phyloP scores from a whole-genome alignment of 2,329 filamentous ascomycete species.

The Grosmannia penicillata region DNA sequence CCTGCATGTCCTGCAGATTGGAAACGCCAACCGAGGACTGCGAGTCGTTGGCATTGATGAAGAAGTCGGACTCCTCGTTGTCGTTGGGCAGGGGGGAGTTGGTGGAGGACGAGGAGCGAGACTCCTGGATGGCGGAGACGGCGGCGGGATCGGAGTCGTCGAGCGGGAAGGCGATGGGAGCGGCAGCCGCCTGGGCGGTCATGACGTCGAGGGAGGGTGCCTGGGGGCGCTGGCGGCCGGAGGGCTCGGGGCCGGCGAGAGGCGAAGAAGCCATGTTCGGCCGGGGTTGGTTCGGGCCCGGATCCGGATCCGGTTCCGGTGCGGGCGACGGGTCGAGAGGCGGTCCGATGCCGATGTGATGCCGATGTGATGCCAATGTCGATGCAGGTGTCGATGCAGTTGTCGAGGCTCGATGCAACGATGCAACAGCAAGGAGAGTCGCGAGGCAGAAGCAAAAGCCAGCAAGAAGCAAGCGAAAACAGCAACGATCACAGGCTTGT shows the following conservation, averaged over 20 bases:
- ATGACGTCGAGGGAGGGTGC: constrained; percentile 12
- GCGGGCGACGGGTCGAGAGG: too few relatives aligned
- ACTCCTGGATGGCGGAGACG: constrained; percentile 25
- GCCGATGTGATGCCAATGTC: too few relatives aligned
- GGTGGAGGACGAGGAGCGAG: constrained; percentile 50
- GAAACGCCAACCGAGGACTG: constrained; percentile 79
- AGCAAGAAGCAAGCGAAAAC: too few relatives aligned
- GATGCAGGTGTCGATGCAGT: too few relatives aligned
- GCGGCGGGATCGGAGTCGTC: constrained; percentile 17
- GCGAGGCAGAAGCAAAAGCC: too few relatives aligned
- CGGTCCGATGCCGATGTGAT: too few relatives aligned
- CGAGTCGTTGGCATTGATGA: constrained; percentile 78
- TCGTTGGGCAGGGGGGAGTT: constrained; percentile 62
- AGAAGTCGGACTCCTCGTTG: constrained; percentile 90
- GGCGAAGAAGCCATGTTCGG: constrained; percentile 5
- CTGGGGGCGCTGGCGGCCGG: constrained; percentile 1
- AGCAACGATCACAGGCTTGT: too few relatives aligned
- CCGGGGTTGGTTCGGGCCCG: too few relatives aligned
- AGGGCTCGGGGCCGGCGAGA: neutral
- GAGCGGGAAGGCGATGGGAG: constrained; percentile 11
- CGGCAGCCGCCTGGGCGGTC: constrained; percentile 10
- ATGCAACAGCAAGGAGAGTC: too few relatives aligned
- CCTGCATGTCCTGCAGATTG: constrained; percentile 60
- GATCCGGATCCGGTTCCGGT: too few relatives aligned
- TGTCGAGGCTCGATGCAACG: too few relatives aligned